Percentiles rank a stretch among this genome's conserved stretches.
Evolutionary conservation across 192 early-diverging fungal genomes (phyloP).

Genomic region (Linnemannia hyalina): DNA sequence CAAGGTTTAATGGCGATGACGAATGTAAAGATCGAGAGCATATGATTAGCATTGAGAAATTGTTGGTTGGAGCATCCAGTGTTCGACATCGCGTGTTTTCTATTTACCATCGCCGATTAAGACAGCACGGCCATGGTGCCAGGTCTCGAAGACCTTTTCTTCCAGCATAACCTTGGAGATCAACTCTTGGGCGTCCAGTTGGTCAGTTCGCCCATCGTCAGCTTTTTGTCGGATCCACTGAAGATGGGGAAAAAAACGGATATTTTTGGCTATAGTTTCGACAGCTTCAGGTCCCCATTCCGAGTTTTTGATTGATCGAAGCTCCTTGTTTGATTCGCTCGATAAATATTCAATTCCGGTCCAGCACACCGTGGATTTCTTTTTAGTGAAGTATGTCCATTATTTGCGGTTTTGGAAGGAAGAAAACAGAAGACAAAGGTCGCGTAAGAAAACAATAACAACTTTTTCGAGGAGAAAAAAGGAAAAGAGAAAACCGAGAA

Average conservation of each 20-base stretch:
- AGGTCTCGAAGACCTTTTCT: constrained; percentile 21
- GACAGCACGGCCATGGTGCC: constrained; percentile 4
- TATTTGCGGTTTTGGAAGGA: background rate
- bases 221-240: background rate
- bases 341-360: constrained; percentile 11
- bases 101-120: constrained; percentile 19
- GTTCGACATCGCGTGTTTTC: background rate
- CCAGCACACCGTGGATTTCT: constrained; percentile 6
- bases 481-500: background rate
- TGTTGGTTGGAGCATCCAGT: background rate
- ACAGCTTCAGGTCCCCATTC: constrained; percentile 23
- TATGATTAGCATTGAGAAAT: too few relatives aligned
- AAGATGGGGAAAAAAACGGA: background rate
- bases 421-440: background rate
- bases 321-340: background rate
- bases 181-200: background rate
- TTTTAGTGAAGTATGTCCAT: constrained; percentile 16
- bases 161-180: constrained; percentile 12
- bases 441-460: too few relatives aligned
- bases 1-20: background rate
- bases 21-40: too few relatives aligned
- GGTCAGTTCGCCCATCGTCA: constrained; percentile 5
- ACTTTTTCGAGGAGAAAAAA: background rate
- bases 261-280: background rate
- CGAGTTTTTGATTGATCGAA: background rate